These are phyloP conservation scores for Pilasporangium apinafurcum DNA, from an alignment of 352 stramenopile genomes.

Conservation along the genomic window DNA sequence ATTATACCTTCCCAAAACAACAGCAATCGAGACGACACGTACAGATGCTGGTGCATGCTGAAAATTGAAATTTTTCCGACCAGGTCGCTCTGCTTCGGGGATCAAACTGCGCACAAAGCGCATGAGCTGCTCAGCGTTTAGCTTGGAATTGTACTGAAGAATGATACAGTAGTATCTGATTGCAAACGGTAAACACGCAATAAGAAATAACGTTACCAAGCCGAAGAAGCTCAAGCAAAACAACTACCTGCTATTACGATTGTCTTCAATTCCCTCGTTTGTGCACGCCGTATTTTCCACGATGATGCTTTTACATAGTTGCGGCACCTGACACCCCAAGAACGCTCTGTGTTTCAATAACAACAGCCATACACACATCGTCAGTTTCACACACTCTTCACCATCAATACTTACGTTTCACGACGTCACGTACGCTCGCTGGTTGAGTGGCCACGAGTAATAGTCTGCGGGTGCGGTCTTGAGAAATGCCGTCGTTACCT, in stretches of 20 bases:
- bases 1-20: not conserved
- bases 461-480: slow-evolving; percentile 66
- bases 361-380: slow-evolving; percentile 2
- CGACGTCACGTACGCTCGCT: slow-evolving; percentile 36
- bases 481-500: slow-evolving; percentile 53
- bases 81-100: slow-evolving; percentile 37
- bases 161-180: slow-evolving; percentile 79
- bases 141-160: slow-evolving; percentile 81
- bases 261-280: slow-evolving; percentile 42
- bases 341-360: slow-evolving; percentile 25
- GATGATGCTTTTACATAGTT: slow-evolving; percentile 89
- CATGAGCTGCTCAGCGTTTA: slow-evolving; percentile 77
- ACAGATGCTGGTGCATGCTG: slow-evolving; percentile 71
- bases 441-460: slow-evolving; percentile 63
- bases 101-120: slow-evolving; percentile 70
- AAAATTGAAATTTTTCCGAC: slow-evolving; percentile 85
- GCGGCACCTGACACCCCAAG: slow-evolving; percentile 48
- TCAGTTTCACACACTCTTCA: too few relatives aligned
- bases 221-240: not conserved
- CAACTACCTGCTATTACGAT: slow-evolving; percentile 49
- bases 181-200: not conserved
- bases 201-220: not conserved
- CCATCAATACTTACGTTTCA: not conserved
- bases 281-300: slow-evolving; percentile 82
- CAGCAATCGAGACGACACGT: not conserved